Base-by-base conservation (phyloP, 768 basidiomycete species). In the Tulasnella sp. region DNA sequence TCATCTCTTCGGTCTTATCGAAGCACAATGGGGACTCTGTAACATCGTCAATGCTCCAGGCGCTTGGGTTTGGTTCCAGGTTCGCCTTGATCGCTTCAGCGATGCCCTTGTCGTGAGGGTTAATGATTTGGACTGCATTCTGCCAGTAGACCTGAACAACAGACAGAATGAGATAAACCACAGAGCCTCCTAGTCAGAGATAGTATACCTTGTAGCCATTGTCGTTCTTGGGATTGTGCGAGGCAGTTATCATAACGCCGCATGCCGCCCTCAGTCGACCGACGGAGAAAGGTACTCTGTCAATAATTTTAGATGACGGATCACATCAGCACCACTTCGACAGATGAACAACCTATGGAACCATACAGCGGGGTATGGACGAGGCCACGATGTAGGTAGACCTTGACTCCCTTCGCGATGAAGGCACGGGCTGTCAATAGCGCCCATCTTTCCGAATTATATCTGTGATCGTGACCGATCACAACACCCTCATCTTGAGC, bases 221-320 rank as follows among this genome's bases (percentile, higher is more conserved):
- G 84, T 96, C 95, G 84, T 93, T 86, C 93, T 95, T 96, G 0
- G 95, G 96, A 84, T 97, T 97, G 83, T 97, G 96, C 81, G 60
- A 74, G 92, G 93, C 94, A 82, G 96, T 97, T 75, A 97, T 93
- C 96, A 97, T 97, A 3, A 96, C 91, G 28, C 96, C 96, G 81
- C 93, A 93, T 1, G 93, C 92, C 3, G 95, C 94, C 16, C 87
- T 87, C 72, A 94, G 84, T 76, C 85, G 87, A 82, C 91, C 91
- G 20, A 96, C 89, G 40, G 90, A 89, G 85, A 95, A 96, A 0
- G 96, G 96, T 1, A 96, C 94, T 85, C 94, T 95, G 58, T 46
- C 77, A 75, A 73, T 24, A 34, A 24, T 81, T 80, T 82, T 50
- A 82, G 42, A 42, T 40, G 34, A 12, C 31, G 34, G 3, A 0